Percentiles rank a stretch among this genome's conserved stretches.
Conservation (phyloP, 768 basidiomycete genomes). For the Pulveroboletus ravenelii region DNA sequence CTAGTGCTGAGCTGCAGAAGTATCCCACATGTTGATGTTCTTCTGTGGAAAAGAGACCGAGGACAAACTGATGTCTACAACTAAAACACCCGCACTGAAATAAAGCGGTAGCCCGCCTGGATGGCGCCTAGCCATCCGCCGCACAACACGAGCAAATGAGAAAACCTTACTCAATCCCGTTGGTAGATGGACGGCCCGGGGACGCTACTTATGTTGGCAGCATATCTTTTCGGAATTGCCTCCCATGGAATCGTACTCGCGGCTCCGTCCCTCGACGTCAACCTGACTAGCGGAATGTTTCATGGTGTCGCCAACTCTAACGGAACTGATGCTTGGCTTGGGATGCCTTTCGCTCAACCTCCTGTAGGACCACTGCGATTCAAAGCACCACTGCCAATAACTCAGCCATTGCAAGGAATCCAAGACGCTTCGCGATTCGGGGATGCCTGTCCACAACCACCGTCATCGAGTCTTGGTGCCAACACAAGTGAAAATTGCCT, state of each 20-base stretch:
- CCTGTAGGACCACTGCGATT: conserved; percentile 55
- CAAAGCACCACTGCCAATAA: conserved; percentile 46
- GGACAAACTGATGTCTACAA: no score
- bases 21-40: no score
- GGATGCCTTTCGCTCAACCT: conserved; percentile 55
- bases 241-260: not conserved
- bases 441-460: conserved; percentile 51
- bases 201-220: not conserved
- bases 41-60: no score
- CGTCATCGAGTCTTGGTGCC: conserved; percentile 35
- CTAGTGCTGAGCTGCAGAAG: no score
- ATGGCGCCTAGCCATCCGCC: no score
- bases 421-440: conserved; percentile 47
- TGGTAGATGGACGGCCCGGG: no score
- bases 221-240: not conserved
- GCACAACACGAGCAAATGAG: no score
- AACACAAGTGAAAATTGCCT: conserved; percentile 51
- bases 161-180: no score
- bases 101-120: no score
- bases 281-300: conserved; percentile 42
- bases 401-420: conserved; percentile 26
- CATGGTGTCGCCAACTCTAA: conserved; percentile 40
- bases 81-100: no score
- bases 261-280: conserved; percentile 28
- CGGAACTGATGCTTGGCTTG: conserved; percentile 54